These are phyloP conservation scores for Nemania bipapillata DNA, from an alignment of 2,329 filamentous ascomycete species.

Conservation along the genomic window DNA sequence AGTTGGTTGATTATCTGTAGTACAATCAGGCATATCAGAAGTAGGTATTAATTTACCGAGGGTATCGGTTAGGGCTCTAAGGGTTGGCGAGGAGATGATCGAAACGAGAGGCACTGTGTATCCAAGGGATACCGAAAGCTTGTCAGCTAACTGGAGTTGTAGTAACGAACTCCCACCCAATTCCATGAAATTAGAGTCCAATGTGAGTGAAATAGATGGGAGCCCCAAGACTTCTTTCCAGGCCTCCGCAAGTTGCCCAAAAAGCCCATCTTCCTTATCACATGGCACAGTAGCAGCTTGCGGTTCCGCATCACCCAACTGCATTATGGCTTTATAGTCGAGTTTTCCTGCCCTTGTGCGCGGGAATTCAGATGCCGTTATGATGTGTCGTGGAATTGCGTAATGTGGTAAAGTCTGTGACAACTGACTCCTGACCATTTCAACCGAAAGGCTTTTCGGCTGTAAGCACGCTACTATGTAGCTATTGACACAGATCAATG, in stretches of 20 bases:
- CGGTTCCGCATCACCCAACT: neutral
- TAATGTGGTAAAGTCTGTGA: neutral
- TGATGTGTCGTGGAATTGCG: constrained; percentile 9
- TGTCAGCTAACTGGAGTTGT: neutral
- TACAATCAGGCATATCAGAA: neutral
- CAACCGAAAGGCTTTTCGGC: neutral
- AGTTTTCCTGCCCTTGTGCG: constrained; percentile 21
- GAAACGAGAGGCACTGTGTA: neutral
- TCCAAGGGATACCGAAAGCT: neutral
- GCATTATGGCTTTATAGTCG: constrained; percentile 7
- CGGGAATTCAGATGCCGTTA: constrained; percentile 12
- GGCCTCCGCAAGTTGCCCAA: neutral
- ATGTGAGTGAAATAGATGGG: neutral
- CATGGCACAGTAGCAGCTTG: neutral
- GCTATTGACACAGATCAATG: neutral
- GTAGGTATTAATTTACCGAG: neutral
- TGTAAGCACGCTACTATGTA: neutral
- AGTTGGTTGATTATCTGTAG: no score
- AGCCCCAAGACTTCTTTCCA: neutral
- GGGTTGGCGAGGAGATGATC: neutral
- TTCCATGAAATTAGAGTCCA: constrained; percentile 12
- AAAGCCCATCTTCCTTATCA: neutral
- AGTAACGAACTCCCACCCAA: constrained; percentile 11
- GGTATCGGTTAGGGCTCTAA: neutral
- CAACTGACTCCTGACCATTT: neutral